Conservation (phyloP, 805 yeast genomes). For the Lipomyces kockii region DNA sequence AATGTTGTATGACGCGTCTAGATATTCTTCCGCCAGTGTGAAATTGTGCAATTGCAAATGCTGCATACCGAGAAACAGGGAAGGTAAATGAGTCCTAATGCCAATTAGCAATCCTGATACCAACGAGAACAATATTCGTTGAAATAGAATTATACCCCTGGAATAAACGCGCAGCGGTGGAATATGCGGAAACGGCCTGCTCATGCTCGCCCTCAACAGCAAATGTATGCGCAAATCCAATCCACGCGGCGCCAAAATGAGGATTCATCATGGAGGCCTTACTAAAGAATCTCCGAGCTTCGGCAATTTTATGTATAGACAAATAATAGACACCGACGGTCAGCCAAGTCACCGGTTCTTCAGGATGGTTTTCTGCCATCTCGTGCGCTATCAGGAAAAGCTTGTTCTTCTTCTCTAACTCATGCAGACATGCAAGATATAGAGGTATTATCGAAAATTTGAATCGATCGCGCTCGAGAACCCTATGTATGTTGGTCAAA, state of each 20-base stretch:
- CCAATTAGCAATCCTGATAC: not conserved
- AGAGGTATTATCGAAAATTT: conserved; percentile 75
- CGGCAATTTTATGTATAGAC: conserved; percentile 69
- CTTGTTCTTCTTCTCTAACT: conserved; percentile 79
- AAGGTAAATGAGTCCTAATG: conserved; percentile 85
- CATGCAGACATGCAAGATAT: conserved; percentile 83
- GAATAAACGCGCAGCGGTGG: conserved; percentile 90
- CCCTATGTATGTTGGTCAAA: conserved; percentile 24
- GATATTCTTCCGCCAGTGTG: conserved; percentile 82
- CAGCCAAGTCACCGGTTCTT: conserved; percentile 83
- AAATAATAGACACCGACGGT: conserved; percentile 91
- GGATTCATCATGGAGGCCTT: conserved; percentile 89
- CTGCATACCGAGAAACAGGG: conserved; percentile 93
- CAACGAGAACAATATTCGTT: conserved; percentile 39
- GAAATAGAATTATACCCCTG: conserved; percentile 42
- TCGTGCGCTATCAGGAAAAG: conserved; percentile 81
- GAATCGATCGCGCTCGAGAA: conserved; percentile 59
- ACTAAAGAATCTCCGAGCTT: conserved; percentile 85
- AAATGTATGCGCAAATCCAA: conserved; percentile 97
- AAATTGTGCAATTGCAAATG: conserved; percentile 85
- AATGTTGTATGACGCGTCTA: conserved; percentile 71
- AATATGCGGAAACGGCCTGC: conserved; percentile 95
- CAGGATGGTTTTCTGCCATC: conserved; percentile 82
- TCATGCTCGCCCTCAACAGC: conserved; percentile 99
- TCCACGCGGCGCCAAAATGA: conserved; percentile 93